These are phyloP conservation scores for Cladosporium cucumerinum DNA, from an alignment of 2,329 filamentous ascomycete species.

Conservation along the genomic window DNA sequence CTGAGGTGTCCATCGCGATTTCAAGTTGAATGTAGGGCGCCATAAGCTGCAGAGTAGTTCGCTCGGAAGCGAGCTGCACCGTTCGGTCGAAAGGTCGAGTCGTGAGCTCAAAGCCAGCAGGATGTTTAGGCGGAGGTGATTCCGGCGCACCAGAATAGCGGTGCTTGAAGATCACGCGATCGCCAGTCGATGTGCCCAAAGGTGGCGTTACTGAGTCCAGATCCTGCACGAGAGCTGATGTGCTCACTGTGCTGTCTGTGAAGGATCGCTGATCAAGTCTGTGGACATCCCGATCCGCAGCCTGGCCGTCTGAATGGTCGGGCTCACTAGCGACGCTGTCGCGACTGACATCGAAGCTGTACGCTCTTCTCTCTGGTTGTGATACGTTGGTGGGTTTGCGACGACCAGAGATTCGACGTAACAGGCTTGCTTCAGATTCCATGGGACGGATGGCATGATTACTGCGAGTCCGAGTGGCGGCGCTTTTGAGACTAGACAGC, in stretches of 20 bases:
- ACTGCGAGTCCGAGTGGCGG: constrained; percentile 31
- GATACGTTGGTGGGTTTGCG: constrained; percentile 25
- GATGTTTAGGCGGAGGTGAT: constrained; percentile 9
- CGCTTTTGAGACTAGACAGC: constrained; percentile 35
- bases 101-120: background rate
- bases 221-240: constrained; percentile 14
- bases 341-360: constrained; percentile 31
- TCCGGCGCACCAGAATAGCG: constrained; percentile 5
- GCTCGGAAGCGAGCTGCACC: background rate
- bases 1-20: constrained; percentile 22
- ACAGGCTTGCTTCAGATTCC: constrained; percentile 29
- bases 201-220: constrained; percentile 10
- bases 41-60: background rate
- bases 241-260: constrained; percentile 30
- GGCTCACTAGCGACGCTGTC: constrained; percentile 21
- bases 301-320: background rate
- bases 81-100: background rate
- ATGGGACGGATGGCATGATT: constrained; percentile 25
- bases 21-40: constrained; percentile 30
- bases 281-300: background rate
- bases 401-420: constrained; percentile 30
- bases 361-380: constrained; percentile 21
- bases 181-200: background rate
- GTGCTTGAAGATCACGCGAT: background rate
- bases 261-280: constrained; percentile 23